Conservation (phyloP, 352 stramenopile species). For the Globisporangium mamillatum region DNA sequence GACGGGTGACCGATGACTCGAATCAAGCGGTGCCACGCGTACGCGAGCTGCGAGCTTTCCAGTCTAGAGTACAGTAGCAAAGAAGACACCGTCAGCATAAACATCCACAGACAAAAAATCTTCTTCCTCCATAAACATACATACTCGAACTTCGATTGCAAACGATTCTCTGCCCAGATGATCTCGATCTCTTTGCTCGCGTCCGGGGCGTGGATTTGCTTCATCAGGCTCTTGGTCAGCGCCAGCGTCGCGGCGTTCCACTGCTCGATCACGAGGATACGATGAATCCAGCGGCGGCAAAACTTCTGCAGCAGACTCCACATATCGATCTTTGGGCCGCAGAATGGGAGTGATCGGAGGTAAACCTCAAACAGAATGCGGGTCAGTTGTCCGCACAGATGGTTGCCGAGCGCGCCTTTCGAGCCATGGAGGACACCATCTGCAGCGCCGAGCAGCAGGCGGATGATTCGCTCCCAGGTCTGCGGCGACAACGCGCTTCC, state of each 20-base stretch:
- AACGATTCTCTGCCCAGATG: conserved; percentile 60
- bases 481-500: conserved; percentile 54
- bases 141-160: conserved; percentile 68
- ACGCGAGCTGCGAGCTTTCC: conserved; percentile 68
- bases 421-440: conserved; percentile 77
- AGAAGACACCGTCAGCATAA: not conserved
- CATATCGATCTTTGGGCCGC: conserved; percentile 64
- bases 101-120: not conserved
- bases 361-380: conserved; percentile 80
- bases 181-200: conserved; percentile 69
- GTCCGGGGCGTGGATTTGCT: conserved; percentile 54
- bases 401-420: conserved; percentile 67
- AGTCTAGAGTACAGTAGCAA: conserved; percentile 27
- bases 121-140: not conserved
- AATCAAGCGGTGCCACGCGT: conserved; percentile 82
- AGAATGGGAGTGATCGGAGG: conserved; percentile 64
- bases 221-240: conserved; percentile 73
- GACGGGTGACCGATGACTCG: conserved; percentile 83
- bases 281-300: conserved; percentile 83
- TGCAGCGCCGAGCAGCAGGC: conserved; percentile 66
- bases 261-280: conserved; percentile 83
- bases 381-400: conserved; percentile 73
- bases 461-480: conserved; percentile 85
- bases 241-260: conserved; percentile 79
- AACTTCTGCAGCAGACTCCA: conserved; percentile 86